Conservation (phyloP, 305 asterid species). For the Ajuga reptans region DNA sequence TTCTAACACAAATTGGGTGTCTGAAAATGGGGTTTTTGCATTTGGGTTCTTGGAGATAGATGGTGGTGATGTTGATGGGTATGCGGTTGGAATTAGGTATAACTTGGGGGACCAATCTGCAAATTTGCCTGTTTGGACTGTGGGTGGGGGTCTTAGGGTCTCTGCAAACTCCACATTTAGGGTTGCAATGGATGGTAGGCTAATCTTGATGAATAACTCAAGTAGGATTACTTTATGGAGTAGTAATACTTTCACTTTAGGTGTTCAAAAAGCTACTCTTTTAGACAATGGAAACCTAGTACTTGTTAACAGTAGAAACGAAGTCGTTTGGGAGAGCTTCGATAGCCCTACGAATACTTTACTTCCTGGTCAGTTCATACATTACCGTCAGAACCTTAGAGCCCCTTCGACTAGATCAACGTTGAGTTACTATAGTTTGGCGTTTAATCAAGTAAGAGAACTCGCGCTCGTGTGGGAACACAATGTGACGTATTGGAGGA, state of each 20-base stretch:
- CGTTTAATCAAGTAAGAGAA: conserved; percentile 35
- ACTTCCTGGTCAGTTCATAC: conserved; percentile 51
- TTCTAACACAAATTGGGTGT: conserved; percentile 38
- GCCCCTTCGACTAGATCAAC: conserved; percentile 42
- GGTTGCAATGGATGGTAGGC: conserved; percentile 48
- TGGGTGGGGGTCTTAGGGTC: conserved; percentile 57
- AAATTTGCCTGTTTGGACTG: conserved; percentile 56
- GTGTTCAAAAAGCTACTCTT: conserved; percentile 49
- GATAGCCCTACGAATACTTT: conserved; percentile 48
- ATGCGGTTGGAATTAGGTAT: conserved; percentile 49
- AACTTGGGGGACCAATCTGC: conserved; percentile 40
- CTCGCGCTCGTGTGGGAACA: conserved; percentile 58
- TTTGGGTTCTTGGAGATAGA: conserved; percentile 60
- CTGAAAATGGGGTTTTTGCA: conserved; percentile 57
- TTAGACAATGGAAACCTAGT: conserved; percentile 54
- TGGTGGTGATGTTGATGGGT: conserved; percentile 36
- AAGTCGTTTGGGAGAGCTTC: conserved; percentile 56
- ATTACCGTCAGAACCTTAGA: conserved; percentile 47
- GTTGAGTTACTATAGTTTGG: conserved; percentile 49
- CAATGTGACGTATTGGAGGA: conserved; percentile 72
- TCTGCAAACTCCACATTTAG: conserved; percentile 42
- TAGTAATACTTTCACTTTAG: conserved; percentile 50
- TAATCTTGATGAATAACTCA: conserved; percentile 39
- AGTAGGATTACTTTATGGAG: conserved; percentile 48
- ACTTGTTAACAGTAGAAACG: conserved; percentile 35